Evolutionary conservation across 129 eudicot species (phyloP), one percentile per base, ranked within the genome.

Genomic region (Escallonia herrerae): DNA sequence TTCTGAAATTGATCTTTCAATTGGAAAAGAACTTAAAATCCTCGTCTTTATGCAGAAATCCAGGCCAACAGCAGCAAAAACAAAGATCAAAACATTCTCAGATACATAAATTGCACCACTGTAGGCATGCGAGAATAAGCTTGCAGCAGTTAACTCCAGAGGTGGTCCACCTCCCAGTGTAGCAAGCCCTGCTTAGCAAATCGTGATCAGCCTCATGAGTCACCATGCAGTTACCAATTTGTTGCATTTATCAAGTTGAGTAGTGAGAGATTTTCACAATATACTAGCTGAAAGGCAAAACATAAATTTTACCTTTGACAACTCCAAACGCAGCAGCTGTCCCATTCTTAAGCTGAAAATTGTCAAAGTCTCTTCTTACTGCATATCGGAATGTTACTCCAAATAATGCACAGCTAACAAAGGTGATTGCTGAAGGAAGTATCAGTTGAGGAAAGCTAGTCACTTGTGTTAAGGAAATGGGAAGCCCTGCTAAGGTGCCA

Each of bases 341-440:
- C 38, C 99, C 99, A 0, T 83, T 77, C 66, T 89, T 94, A 42
- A 89, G 88, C 63, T 94, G 95, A 74, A 76, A 68, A 77, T 94
- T 81, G 39, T 84, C 90, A 73, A 94, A 67, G 58, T 94, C 99
- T 82, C 84, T 69, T 79, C 99, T 71, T n/a, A 89, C 66, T 22
- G 80, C 87, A 79, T 94, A 89, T 2, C 99, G 85, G 61, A 78
- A 94, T 48, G 97, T 94, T 48, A 81, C 94, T 15, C 99, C 99
- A 68, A 81, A 94, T 62, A 94, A 78, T 44, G 95, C 97, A 79
- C 95, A 94, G 2, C 87, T 75, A 49, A 75, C 66, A 15, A 89
- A 74, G 66, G 82, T 76, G 67, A 82, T 68, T 53, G 80, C 82
- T 33, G 86, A 64, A 51, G 96, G 94, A 52, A 89, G 74, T 15